Evolutionary conservation across 257 asterid genomes (phyloP).

Genomic region (Nicotiana sylvestris): DNA sequence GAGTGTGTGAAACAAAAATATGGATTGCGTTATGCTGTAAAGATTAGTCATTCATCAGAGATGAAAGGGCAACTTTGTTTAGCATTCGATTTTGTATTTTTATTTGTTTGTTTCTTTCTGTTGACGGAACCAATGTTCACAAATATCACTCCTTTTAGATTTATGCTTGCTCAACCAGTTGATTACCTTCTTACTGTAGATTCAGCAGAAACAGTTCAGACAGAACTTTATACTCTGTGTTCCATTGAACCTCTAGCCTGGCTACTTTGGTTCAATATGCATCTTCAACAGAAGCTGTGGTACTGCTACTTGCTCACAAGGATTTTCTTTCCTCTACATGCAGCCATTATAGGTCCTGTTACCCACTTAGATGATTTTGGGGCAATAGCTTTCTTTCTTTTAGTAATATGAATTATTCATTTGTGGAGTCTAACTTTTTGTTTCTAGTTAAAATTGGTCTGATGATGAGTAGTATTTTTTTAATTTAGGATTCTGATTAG

Average conservation of each 20-base stretch:
- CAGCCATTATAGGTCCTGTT: too few species aligned
- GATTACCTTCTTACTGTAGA: not conserved
- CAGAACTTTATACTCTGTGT: not conserved
- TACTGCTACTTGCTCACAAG: too few species aligned
- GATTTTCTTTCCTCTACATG: too few species aligned
- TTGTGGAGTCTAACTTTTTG: too few species aligned
- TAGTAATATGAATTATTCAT: too few species aligned
- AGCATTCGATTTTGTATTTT: not conserved
- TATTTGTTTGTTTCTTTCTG: not conserved
- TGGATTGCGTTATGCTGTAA: slow-evolving; percentile 12
- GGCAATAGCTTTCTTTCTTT: too few species aligned
- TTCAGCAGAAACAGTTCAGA: not conserved
- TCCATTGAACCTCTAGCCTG: not conserved
- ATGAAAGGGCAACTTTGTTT: slow-evolving; percentile 10
- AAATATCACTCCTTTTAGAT: not conserved
- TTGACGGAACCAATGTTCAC: not conserved
- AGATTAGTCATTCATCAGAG: slow-evolving; percentile 20
- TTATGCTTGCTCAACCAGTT: not conserved
- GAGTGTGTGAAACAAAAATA: not conserved
- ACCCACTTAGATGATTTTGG: too few species aligned
- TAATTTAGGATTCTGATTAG: too few species aligned
- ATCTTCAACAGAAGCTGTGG: too few species aligned
- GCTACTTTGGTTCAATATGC: too few species aligned
- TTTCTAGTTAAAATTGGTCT: too few species aligned
- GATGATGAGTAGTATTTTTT: too few species aligned